Evolutionary conservation across 495 filamentous ascomycete genomes (phyloP), one percentile per base, ranked within the genome.

Genomic region (Immersiella caudata): DNA sequence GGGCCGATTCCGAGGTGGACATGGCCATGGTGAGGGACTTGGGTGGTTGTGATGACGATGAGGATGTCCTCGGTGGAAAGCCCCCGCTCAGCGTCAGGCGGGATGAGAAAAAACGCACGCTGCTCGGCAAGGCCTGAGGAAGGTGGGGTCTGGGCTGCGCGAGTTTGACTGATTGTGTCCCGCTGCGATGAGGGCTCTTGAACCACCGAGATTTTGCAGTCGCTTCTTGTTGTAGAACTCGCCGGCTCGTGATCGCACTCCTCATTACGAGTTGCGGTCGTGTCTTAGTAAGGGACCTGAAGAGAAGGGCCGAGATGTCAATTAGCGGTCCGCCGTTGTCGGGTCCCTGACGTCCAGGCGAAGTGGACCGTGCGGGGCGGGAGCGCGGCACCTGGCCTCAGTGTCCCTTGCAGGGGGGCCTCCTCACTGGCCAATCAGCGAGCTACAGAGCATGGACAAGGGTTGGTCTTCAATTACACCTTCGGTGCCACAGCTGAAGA

Each of bases 11-110:
- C 8, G 68, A 61, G 40, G 68, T 50, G 9, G 68, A 66, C 63
- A 66, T 76, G 62, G 71, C 65, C 66, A 69, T 66, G 25, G 27
- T n/a, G 57, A 59, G n/a, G 40, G 40, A 46, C 40, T 46, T 46
- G 40, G 11, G 40, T 46, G 40, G 16, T 46, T 18, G 40, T 18
- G 40, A 12, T 46, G 40, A 18, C 6, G 40, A 14, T 46, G 40
- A 18, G 6, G 40, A 46, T 46, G 40, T 14, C 4, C 40, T 5
- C 11, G 2, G 9, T 2, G 40, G 11, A 46, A 46, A 14, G 40
- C 5, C 40, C 40, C 40, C 40, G 40, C 40, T 46, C 40, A 2
- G 40, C 5, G 40, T 46, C 11, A 46, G 40, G 40, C 40, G 40
- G 5, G 40, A 46, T 46, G 40, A 46, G 40, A 46, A 46, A 46